Evolutionary conservation across 2,329 filamentous ascomycete genomes (phyloP).

Genomic region (Trichoderma lentiforme): DNA sequence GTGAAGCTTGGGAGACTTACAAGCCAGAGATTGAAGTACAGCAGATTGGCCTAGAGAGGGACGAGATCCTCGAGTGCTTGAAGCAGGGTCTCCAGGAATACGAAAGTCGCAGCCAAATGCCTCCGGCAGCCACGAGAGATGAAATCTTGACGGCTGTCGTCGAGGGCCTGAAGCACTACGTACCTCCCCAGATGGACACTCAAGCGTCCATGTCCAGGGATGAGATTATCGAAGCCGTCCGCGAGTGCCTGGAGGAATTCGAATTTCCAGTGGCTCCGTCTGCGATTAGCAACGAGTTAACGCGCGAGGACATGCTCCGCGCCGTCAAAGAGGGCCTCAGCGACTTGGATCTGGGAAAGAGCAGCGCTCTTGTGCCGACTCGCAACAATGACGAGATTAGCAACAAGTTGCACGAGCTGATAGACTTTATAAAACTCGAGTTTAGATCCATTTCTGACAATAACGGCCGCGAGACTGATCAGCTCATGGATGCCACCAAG

Average conservation of each 20-base stretch:
- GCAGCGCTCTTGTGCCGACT: constrained; percentile 40
- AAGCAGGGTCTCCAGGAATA: constrained; percentile 82
- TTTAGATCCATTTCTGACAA: constrained; percentile 59
- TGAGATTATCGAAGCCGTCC: constrained; percentile 78
- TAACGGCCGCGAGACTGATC: constrained; percentile 78
- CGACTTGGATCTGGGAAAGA: constrained; percentile 45
- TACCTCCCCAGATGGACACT: constrained; percentile 67
- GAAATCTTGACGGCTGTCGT: constrained; percentile 83
- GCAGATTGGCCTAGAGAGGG: constrained; percentile 83
- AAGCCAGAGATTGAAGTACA: constrained; percentile 91
- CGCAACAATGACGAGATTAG: constrained; percentile 50
- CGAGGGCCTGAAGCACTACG: constrained; percentile 80
- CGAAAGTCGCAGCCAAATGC: constrained; percentile 49
- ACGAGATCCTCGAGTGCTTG: constrained; percentile 84
- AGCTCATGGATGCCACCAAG: constrained; percentile 82
- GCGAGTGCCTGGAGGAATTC: constrained; percentile 82
- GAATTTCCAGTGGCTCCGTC: constrained; percentile 66
- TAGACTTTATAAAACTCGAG: constrained; percentile 56
- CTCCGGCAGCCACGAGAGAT: constrained; percentile 67
- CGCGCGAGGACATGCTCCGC: constrained; percentile 60
- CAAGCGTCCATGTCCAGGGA: constrained; percentile 70
- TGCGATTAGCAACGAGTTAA: constrained; percentile 51
- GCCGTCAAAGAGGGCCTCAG: constrained; percentile 60
- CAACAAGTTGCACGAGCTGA: constrained; percentile 61
- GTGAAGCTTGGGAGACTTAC: constrained; percentile 89